These are phyloP conservation scores for Xylaria grammica DNA, from an alignment of 495 filamentous ascomycete species.

Conservation along the genomic window DNA sequence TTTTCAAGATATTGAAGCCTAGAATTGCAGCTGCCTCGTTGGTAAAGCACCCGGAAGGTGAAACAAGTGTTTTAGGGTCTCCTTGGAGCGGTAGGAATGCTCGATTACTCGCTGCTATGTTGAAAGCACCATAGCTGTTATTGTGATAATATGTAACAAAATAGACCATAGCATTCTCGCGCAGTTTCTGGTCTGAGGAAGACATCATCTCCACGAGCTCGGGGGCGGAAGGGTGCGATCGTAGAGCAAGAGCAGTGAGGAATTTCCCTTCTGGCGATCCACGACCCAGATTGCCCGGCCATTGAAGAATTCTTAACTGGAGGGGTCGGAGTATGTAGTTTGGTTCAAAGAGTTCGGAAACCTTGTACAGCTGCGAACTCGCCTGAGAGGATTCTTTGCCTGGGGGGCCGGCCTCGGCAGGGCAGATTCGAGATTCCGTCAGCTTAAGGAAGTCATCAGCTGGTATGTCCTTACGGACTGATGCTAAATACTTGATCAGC, in stretches of 20 bases:
- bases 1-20: constrained; percentile 75
- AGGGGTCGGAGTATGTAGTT: constrained; percentile 71
- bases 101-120: constrained; percentile 58
- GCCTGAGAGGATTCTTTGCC: constrained; percentile 48
- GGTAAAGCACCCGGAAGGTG: constrained; percentile 78
- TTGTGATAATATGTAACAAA: constrained; percentile 77
- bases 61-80: constrained; percentile 63
- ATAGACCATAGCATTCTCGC: constrained; percentile 76
- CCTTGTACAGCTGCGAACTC: constrained; percentile 66
- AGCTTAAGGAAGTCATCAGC: constrained; percentile 79
- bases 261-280: constrained; percentile 74
- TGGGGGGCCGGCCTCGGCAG: constrained; percentile 67
- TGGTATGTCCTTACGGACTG: constrained; percentile 90
- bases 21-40: constrained; percentile 77
- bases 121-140: constrained; percentile 72
- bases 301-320: constrained; percentile 79
- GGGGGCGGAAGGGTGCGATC: constrained; percentile 66
- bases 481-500: constrained; percentile 89
- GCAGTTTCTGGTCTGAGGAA: constrained; percentile 59
- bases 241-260: constrained; percentile 71
- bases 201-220: constrained; percentile 82
- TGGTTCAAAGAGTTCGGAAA: constrained; percentile 87
- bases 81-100: constrained; percentile 78
- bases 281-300: constrained; percentile 70
- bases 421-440: constrained; percentile 76